Percentiles rank a stretch among this genome's conserved stretches.
Conservation (phyloP, 129 eudicot genomes). For the Arctium minus region DNA sequence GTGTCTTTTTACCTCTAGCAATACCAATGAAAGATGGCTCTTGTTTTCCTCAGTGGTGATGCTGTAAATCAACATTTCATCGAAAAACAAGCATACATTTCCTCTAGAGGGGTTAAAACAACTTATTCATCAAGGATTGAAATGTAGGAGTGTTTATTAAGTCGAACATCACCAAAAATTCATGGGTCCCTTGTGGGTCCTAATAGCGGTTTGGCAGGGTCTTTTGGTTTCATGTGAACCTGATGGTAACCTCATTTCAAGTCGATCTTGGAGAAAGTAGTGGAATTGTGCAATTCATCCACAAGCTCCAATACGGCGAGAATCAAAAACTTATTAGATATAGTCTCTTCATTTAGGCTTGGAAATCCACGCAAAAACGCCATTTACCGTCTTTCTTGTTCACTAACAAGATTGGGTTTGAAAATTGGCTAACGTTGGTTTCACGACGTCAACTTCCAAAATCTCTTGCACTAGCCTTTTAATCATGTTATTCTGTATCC, state of each 20-base stretch:
- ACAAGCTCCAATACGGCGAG: neutral
- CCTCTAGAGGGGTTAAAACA: neutral
- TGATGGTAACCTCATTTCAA: neutral
- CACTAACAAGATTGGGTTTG: neutral
- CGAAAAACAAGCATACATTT: neutral
- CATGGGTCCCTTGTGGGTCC: neutral
- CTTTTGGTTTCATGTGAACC: neutral
- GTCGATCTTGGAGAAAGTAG: neutral
- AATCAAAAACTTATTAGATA: neutral
- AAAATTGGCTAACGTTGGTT: neutral
- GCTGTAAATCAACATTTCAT: neutral
- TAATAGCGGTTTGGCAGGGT: neutral
- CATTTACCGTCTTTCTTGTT: neutral
- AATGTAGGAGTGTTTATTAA: neutral
- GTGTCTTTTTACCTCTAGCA: no score
- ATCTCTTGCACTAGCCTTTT: neutral
- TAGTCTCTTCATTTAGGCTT: neutral
- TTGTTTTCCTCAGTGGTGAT: neutral
- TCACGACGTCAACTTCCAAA: neutral
- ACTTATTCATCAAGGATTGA: neutral
- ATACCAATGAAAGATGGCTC: neutral
- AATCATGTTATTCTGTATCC: neutral
- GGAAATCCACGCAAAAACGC: neutral
- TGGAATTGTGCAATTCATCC: neutral
- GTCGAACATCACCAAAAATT: neutral